Conservation (phyloP, 164 flowering plant genomes). For the Platanus orientalis region DNA sequence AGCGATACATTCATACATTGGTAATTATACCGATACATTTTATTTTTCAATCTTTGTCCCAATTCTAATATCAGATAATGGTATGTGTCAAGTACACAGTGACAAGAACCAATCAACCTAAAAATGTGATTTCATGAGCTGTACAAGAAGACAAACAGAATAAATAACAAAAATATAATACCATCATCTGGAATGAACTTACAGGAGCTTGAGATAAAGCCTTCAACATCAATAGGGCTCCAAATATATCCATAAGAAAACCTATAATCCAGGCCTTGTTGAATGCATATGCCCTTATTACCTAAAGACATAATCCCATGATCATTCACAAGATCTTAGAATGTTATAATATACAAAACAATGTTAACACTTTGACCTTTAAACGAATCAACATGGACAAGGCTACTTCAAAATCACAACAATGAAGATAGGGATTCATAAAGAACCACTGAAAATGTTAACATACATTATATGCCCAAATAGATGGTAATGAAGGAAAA, state of each 20-base stretch:
- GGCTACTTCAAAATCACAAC: neutral
- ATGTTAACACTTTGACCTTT: neutral
- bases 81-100: too few relatives aligned
- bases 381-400: neutral
- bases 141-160: neutral
- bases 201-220: conserved; percentile 96
- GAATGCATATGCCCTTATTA: conserved; percentile 79
- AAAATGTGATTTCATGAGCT: neutral
- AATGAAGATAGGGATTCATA: neutral
- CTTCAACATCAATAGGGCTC: conserved; percentile 87
- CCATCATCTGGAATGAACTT: conserved; percentile 24
- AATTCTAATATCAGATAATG: too few relatives aligned
- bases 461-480: neutral
- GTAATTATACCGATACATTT: too few relatives aligned
- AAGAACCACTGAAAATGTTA: conserved; percentile 4
- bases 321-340: neutral
- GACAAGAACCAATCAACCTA: too few relatives aligned
- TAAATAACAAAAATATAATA: neutral
- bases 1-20: too few relatives aligned
- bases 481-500: neutral
- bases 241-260: conserved; percentile 85
- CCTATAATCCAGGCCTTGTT: conserved; percentile 80
- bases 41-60: too few relatives aligned
- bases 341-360: neutral
- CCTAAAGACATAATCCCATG: conserved; percentile 35